Evolutionary conservation across 2,329 filamentous ascomycete species (phyloP).

Genomic region (Elsinoe fawcettii): DNA sequence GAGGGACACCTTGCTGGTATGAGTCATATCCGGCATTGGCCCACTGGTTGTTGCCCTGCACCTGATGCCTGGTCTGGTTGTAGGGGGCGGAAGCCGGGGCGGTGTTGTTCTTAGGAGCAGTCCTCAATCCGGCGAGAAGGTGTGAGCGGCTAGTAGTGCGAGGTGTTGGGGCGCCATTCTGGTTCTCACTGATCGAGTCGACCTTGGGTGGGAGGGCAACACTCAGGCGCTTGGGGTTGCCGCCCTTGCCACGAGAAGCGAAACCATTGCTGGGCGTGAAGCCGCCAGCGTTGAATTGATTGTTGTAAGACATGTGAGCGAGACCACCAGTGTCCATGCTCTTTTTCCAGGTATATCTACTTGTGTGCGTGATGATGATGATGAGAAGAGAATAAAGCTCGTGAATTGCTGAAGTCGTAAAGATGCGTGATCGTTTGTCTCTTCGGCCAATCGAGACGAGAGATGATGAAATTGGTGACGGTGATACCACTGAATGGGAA

Average conservation of each 20-base stretch:
- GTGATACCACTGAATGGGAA: not conserved
- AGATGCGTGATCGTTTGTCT: conserved; percentile 9
- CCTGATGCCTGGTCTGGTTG: conserved; percentile 45
- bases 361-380: conserved; percentile 8
- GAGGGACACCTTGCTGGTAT: conserved; percentile 43
- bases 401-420: conserved; percentile 14
- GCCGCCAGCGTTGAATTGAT: conserved; percentile 61
- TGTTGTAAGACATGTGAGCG: conserved; percentile 94
- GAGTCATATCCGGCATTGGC: conserved; percentile 35
- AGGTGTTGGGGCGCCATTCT: conserved; percentile 68
- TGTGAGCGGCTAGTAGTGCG: conserved; percentile 84
- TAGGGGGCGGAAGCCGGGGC: conserved; percentile 57
- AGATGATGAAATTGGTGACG: not conserved
- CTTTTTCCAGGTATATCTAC: conserved; percentile 23
- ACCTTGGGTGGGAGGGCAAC: conserved; percentile 67
- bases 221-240: conserved; percentile 80
- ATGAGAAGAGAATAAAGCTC: conserved; percentile 13
- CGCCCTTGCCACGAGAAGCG: conserved; percentile 75
- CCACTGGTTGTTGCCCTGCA: conserved; percentile 42
- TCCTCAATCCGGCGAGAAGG: conserved; percentile 84
- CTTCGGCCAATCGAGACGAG: conserved; percentile 10
- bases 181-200: conserved; percentile 57
- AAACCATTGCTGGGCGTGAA: conserved; percentile 72
- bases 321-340: conserved; percentile 96
- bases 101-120: conserved; percentile 78